Evolutionary conservation across 2,329 filamentous ascomycete species (phyloP), one percentile per base, ranked within the genome.

Genomic region (Fusarium bactridioides): DNA sequence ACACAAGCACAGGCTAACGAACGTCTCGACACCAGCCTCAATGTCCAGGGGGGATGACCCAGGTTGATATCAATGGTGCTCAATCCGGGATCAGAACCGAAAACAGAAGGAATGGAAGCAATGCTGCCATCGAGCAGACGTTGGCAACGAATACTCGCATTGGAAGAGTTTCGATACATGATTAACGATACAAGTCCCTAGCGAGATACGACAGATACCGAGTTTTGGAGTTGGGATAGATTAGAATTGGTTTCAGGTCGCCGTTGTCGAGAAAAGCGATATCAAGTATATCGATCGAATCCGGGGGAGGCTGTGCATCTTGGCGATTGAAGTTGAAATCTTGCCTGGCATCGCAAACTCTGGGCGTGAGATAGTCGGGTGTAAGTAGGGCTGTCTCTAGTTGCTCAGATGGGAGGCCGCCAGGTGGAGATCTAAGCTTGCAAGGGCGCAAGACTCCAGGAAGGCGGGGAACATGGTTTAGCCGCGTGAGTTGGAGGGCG

Each of bases 321-420:
- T 58, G 50, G 33, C 21, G 21, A 63, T 41, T 21, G 35, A 23
- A 62, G n/a, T 41, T 38, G n/a, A 31, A 41, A 51, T 27, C 35
- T 45, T 54, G 47, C 15, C 27, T 33, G 35, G 35, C 23, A 38
- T 53, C 29, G 37, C 25, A 29, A 41, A 29, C 25, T 61, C 25
- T 45, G 23, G 35, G 48, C 19, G 58, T 64, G 40, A 69, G 44
- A 69, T 53, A 45, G 33, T 44, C 29, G 29, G 65, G 43, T 69
- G 64, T 69, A 69, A 62, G 61, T 64, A 48, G 50, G 51, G n/a
- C n/a, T 53, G 19, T 50, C 48, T 64, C 51, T 38, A 47, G 55
- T 64, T 25, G 54, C 31, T 51, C 47, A 41, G 47, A 56, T 59
- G 54, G 54, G 70, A 73, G 70, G 70, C 70, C 70, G 61, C 55